Conservation (phyloP, 371 early-diverging fungal species). For the Mucor ambiguus region DNA sequence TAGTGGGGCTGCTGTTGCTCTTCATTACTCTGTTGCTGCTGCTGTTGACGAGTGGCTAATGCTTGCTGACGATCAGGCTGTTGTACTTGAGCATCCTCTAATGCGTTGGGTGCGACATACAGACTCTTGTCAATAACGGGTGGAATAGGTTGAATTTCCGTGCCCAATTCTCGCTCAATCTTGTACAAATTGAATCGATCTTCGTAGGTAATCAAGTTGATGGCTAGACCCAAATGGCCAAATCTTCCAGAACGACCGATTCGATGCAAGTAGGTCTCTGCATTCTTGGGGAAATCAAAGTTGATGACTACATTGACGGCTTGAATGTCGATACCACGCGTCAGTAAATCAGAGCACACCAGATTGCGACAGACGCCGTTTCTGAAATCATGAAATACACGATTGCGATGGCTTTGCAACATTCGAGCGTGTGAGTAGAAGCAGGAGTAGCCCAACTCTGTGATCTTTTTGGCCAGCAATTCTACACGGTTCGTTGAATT, state of each 20-base stretch:
- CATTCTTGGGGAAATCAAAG: conserved; percentile 99
- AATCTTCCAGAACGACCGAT: conserved; percentile 98
- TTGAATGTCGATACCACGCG: conserved; percentile 99
- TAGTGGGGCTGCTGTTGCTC: conserved; percentile 16
- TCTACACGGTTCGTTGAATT: conserved; percentile 97
- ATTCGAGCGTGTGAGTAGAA: conserved; percentile 98
- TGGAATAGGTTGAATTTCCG: conserved; percentile 95
- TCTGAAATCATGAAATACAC: conserved; percentile 98
- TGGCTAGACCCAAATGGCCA: conserved; percentile 96
- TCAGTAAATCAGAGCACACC: conserved; percentile 96
- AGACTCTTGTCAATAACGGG: conserved; percentile 90
- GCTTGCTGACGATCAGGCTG: conserved; percentile 51
- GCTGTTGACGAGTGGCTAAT: conserved; percentile 49
- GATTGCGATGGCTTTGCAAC: conserved; percentile 96
- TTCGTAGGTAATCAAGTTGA: conserved; percentile 96
- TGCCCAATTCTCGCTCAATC: conserved; percentile 96
- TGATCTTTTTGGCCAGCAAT: conserved; percentile 95
- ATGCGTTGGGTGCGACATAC: conserved; percentile 73
- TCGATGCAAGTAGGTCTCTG: conserved; percentile 99
- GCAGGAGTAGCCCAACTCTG: conserved; percentile 97
- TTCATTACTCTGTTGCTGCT: conserved; percentile 41
- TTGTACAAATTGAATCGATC: conserved; percentile 94
- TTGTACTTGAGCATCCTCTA: conserved; percentile 55
- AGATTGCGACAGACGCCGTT: conserved; percentile 94
- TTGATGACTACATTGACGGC: conserved; percentile 99